phyloP scores from a whole-genome alignment of 176 grass and related monocot genomes.

The Oryza nivara region DNA sequence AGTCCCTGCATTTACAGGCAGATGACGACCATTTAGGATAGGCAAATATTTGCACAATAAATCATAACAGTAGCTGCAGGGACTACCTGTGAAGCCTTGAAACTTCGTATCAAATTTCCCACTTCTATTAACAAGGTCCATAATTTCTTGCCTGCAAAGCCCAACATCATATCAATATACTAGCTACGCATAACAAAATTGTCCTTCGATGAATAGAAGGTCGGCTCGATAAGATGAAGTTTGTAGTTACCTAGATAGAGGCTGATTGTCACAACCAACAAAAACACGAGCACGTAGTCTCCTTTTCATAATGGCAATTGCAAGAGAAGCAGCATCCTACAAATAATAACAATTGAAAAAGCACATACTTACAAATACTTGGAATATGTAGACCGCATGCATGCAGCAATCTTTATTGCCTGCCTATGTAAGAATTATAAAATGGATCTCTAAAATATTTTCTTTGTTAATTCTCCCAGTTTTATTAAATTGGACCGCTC shows the following conservation, averaged over 20 bases:
- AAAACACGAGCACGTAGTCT: constrained; percentile 43
- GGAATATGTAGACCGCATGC: background rate
- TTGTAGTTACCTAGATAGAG: constrained; percentile 51
- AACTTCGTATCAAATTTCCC: constrained; percentile 72
- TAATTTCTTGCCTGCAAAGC: constrained; percentile 75
- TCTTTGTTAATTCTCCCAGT: background rate
- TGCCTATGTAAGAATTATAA: background rate
- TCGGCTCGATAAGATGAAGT: constrained; percentile 17
- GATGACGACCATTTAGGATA: constrained; percentile 3
- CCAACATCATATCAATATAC: constrained; percentile 15
- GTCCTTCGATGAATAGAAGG: background rate
- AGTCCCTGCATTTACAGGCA: constrained; percentile 47
- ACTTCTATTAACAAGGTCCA: constrained; percentile 73
- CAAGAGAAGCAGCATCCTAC: constrained; percentile 68
- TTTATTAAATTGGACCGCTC: background rate
- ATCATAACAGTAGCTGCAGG: constrained; percentile 13
- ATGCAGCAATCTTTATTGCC: background rate
- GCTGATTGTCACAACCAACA: constrained; percentile 62
- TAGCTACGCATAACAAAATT: background rate
- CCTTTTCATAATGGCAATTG: constrained; percentile 63
- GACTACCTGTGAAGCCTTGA: constrained; percentile 67
- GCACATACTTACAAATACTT: background rate
- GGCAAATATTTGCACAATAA: background rate
- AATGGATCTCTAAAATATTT: background rate
- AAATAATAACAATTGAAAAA: constrained; percentile 10